phyloP scores from a whole-genome alignment of 257 asterid species.

The Anisodus acutangulus region DNA sequence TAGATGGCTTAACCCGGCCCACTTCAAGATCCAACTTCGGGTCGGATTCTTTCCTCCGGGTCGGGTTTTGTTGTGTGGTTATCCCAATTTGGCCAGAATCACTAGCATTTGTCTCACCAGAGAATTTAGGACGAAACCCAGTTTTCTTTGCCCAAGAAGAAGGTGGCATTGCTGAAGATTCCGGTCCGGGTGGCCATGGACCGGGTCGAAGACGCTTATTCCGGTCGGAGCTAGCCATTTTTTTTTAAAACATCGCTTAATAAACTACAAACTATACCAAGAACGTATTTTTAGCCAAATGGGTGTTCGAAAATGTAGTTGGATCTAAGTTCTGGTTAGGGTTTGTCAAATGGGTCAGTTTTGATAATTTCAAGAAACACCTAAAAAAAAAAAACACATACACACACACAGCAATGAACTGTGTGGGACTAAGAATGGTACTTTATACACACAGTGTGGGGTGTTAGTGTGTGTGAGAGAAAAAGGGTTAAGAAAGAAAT shows the following conservation, averaged over 20 bases:
- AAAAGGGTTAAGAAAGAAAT: background rate
- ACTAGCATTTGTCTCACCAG: constrained; percentile 87
- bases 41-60: constrained; percentile 46
- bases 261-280: background rate
- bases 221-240: constrained; percentile 83
- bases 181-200: constrained; percentile 83
- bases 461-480: constrained; percentile 30
- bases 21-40: constrained; percentile 68
- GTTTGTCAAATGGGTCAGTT: constrained; percentile 36
- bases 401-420: background rate
- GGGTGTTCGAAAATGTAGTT: constrained; percentile 15
- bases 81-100: constrained; percentile 73
- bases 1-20: constrained; percentile 61
- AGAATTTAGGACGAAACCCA: constrained; percentile 91
- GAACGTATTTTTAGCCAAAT: background rate
- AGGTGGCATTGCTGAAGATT: constrained; percentile 79
- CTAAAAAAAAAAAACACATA: background rate
- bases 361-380: background rate
- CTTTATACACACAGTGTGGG: constrained; percentile 17
- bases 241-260: constrained; percentile 37
- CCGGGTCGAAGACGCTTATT: constrained; percentile 69
- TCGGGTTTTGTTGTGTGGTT: constrained; percentile 43
- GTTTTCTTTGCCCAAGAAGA: constrained; percentile 95
- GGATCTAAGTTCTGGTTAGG: constrained; percentile 58
- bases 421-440: background rate